These are phyloP conservation scores for Populus davidiana DNA, from an alignment of 345 rosid species.

Conservation along the genomic window DNA sequence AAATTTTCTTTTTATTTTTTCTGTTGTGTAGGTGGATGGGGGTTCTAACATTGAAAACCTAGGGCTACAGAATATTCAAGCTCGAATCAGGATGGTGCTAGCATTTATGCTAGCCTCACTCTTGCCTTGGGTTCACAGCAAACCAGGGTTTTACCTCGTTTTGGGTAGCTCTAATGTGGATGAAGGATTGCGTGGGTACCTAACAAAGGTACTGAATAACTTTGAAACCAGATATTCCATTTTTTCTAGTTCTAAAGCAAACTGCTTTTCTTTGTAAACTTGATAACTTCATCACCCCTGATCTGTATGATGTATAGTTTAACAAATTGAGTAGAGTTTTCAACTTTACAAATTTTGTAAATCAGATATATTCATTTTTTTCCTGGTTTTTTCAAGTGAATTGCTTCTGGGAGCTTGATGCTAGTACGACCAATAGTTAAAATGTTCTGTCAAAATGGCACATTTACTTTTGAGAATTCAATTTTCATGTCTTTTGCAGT, in stretches of 20 bases:
- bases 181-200: constrained; percentile 88
- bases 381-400: neutral
- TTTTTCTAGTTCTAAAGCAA: neutral
- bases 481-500: constrained; percentile 46
- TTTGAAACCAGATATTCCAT: neutral
- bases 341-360: neutral
- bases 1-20: neutral
- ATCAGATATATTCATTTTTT: neutral
- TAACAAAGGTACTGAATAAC: constrained; percentile 65
- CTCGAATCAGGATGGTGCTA: constrained; percentile 92
- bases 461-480: neutral
- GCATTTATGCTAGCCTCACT: constrained; percentile 90
- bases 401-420: neutral
- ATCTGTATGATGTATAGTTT: neutral
- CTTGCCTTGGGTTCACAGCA: constrained; percentile 94
- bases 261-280: neutral
- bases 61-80: constrained; percentile 91
- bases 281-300: neutral
- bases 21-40: constrained; percentile 67
- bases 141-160: constrained; percentile 87
- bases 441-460: neutral
- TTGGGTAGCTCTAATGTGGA: constrained; percentile 94
- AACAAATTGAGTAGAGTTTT: neutral
- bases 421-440: neutral
- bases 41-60: constrained; percentile 85